A percentile compares a stretch with the other conserved stretches of the same genome.
These are phyloP conservation scores for Colletotrichum destructivum DNA, from an alignment of 2,329 filamentous ascomycete species.

Conservation along the genomic window DNA sequence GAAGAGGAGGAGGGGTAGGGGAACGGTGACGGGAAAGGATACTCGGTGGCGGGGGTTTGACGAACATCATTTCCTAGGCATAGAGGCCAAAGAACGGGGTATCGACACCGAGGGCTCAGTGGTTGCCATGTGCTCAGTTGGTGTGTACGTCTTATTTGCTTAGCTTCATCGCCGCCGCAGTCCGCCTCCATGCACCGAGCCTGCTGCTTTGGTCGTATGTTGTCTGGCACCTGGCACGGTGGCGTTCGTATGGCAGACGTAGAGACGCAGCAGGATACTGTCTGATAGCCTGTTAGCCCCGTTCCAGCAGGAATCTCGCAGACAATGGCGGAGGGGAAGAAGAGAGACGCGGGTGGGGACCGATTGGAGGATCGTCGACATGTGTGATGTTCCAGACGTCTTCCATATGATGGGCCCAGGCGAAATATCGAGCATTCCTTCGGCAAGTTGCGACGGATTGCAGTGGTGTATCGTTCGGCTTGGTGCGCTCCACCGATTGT, in stretches of 20 bases:
- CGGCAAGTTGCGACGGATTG: conserved; percentile 31
- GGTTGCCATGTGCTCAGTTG: conserved; percentile 13
- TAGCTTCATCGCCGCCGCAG: conserved; percentile 16
- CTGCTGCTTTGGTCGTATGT: background rate
- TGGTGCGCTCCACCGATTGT: conserved; percentile 35
- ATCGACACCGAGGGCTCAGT: background rate
- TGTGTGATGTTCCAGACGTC: conserved; percentile 36
- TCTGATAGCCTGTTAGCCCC: background rate
- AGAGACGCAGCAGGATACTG: background rate
- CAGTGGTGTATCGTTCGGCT: conserved; percentile 27
- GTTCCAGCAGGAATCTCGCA: conserved; percentile 10
- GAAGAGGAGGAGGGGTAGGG: conserved; percentile 15
- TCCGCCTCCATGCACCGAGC: conserved; percentile 21
- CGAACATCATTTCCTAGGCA: conserved; percentile 40
- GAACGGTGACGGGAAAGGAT: conserved; percentile 33
- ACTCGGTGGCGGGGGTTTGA: conserved; percentile 33
- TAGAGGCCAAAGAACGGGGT: conserved; percentile 6
- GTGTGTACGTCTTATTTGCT: conserved; percentile 9
- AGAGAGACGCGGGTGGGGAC: conserved; percentile 19
- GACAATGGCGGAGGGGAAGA: conserved; percentile 1
- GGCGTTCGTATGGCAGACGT: conserved; percentile 17
- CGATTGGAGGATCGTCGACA: conserved; percentile 9
- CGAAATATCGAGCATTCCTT: conserved; percentile 27
- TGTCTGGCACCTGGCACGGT: conserved; percentile 15
- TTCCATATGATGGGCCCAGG: conserved; percentile 31